These are phyloP conservation scores for Aspergillus ellipticus DNA, from an alignment of 495 filamentous ascomycete species.

Conservation along the genomic window DNA sequence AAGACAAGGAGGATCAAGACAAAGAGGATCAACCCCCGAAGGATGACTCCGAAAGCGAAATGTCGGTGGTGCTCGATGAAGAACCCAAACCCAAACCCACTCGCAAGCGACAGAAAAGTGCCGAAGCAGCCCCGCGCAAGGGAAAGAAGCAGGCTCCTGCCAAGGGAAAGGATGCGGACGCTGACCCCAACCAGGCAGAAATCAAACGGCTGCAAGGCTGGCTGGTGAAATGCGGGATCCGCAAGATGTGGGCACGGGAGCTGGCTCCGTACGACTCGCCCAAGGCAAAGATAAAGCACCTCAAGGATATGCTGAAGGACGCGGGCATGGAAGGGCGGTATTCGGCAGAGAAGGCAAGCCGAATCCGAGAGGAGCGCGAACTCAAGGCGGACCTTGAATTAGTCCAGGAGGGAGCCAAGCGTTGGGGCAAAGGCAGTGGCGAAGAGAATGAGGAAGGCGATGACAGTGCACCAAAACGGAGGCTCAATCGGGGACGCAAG, in stretches of 20 bases:
- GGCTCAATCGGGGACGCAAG: conserved; percentile 41
- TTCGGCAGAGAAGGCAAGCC: conserved; percentile 73
- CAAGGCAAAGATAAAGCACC: conserved; percentile 78
- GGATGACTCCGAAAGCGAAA: conserved; percentile 69
- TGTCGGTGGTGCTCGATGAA: conserved; percentile 75
- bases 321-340: conserved; percentile 85
- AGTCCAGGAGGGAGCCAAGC: conserved; percentile 71
- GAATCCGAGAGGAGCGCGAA: conserved; percentile 83
- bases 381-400: conserved; percentile 75
- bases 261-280: conserved; percentile 69
- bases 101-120: conserved; percentile 41
- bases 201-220: conserved; percentile 90
- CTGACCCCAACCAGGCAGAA: conserved; percentile 67
- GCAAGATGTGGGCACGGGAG: conserved; percentile 87
- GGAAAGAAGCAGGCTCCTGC: conserved; percentile 29
- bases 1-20: conserved; percentile 23
- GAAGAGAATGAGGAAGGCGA: conserved; percentile 47
- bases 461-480: conserved; percentile 30
- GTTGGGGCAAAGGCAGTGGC: conserved; percentile 61
- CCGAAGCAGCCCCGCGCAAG: conserved; percentile 29
- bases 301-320: conserved; percentile 72
- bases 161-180: conserved; percentile 43
- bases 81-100: conserved; percentile 52
- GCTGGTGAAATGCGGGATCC: conserved; percentile 86
- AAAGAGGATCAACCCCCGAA: conserved; percentile 20